A percentile compares a stretch with the other conserved stretches of the same genome.
Evolutionary conservation across 768 basidiomycete genomes (phyloP).

Genomic region (Crucibulum laeve): DNA sequence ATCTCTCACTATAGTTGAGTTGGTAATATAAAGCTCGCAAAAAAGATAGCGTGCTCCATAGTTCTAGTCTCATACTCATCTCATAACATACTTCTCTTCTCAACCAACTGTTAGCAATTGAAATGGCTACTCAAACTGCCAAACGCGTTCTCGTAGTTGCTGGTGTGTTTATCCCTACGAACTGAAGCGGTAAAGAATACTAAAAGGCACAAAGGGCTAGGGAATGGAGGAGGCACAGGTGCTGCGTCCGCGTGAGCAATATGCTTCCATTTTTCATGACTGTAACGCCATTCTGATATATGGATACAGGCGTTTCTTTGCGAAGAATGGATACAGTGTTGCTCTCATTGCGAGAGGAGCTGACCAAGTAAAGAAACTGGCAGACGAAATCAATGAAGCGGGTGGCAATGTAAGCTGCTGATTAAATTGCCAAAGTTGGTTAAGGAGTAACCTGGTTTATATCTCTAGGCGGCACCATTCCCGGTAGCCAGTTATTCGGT

Average conservation of each 20-base stretch:
- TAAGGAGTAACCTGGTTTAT: background rate
- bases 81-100: no score
- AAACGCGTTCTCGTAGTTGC: slow-evolving; percentile 56
- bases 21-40: no score
- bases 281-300: background rate
- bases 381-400: slow-evolving; percentile 46
- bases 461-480: slow-evolving; percentile 52
- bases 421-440: background rate
- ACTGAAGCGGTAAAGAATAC: background rate
- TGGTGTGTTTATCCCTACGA: slow-evolving; percentile 30
- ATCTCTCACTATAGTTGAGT: no score
- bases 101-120: background rate
- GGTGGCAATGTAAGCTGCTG: slow-evolving; percentile 51
- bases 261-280: background rate
- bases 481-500: slow-evolving; percentile 47
- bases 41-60: no score
- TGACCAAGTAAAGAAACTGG: slow-evolving; percentile 45
- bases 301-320: slow-evolving; percentile 47
- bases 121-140: slow-evolving; percentile 23
- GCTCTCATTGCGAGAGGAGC: slow-evolving; percentile 61
- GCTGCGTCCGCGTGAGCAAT: slow-evolving; percentile 48
- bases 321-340: slow-evolving; percentile 59
- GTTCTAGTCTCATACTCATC: no score
- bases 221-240: slow-evolving; percentile 49
- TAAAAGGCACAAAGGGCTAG: slow-evolving; percentile 30